A percentile compares a stretch with the other conserved stretches of the same genome.
phyloP scores from a whole-genome alignment of 192 early-diverging fungal species.

The Mortierella claussenii region DNA sequence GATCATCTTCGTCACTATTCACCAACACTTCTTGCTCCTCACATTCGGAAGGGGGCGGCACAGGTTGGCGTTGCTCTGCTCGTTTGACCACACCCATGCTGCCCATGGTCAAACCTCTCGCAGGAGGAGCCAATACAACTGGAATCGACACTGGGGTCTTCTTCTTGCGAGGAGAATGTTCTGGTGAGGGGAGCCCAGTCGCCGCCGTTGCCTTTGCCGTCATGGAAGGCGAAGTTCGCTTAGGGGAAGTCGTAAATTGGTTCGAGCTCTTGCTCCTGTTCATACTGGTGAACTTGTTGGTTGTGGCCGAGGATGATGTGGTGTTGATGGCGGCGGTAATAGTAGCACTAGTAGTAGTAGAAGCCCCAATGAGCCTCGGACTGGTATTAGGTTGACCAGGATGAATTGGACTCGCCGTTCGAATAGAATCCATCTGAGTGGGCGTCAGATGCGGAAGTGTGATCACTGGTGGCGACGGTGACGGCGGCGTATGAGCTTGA shows the following conservation, averaged over 20 bases:
- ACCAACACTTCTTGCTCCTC: slow-evolving; percentile 41
- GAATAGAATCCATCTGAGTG: slow-evolving; percentile 20
- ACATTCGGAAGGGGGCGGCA: slow-evolving; percentile 3
- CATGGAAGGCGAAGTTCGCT: too few species aligned
- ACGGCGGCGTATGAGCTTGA: too few species aligned
- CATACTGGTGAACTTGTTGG: too few species aligned
- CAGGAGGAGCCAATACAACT: background rate
- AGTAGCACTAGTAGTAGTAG: too few species aligned
- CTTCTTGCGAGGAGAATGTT: background rate
- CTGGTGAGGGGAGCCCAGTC: slow-evolving; percentile 4
- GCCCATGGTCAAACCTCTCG: too few species aligned
- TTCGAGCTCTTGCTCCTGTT: too few species aligned
- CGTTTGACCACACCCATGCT: background rate
- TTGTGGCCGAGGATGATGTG: too few species aligned
- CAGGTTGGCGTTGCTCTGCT: background rate
- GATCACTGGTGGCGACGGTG: slow-evolving; percentile 3
- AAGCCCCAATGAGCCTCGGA: background rate
- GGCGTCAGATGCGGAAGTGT: slow-evolving; percentile 22
- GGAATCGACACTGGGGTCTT: background rate
- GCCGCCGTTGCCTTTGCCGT: background rate
- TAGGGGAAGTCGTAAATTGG: too few species aligned
- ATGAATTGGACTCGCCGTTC: slow-evolving; percentile 8
- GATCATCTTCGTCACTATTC: slow-evolving; percentile 20
- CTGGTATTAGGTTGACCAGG: background rate
- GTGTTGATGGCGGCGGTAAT: too few species aligned